Conservation (phyloP, 106 monocot species). For the Agapanthus africanus region DNA sequence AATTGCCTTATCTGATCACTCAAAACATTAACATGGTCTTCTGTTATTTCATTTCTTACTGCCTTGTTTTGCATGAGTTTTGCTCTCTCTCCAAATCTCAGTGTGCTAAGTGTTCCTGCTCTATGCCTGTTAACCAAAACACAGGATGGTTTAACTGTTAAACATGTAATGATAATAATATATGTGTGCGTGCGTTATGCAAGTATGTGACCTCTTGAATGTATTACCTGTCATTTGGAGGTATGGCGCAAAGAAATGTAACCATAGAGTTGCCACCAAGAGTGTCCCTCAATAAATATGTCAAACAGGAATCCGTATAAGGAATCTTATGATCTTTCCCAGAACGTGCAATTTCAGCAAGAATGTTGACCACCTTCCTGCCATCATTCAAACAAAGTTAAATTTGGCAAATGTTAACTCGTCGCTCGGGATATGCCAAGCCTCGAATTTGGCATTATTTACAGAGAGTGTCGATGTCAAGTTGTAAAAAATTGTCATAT, state of each 20-base stretch:
- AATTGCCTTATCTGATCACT: slow-evolving; percentile 90
- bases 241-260: slow-evolving; percentile 72
- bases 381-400: too few relatives aligned
- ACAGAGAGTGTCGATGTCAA: too few relatives aligned
- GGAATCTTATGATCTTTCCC: slow-evolving; percentile 24
- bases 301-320: slow-evolving; percentile 52
- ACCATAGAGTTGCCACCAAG: slow-evolving; percentile 85
- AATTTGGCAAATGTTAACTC: too few relatives aligned
- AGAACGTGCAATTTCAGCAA: slow-evolving; percentile 29
- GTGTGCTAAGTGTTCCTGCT: slow-evolving; percentile 70
- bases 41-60: slow-evolving; percentile 85
- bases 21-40: slow-evolving; percentile 89
- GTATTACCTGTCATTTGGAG: slow-evolving; percentile 63
- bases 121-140: slow-evolving; percentile 32
- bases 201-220: not conserved
- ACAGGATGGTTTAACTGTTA: not conserved
- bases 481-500: too few relatives aligned
- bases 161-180: too few relatives aligned
- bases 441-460: too few relatives aligned
- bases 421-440: too few relatives aligned
- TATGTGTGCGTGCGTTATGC: not conserved
- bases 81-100: slow-evolving; percentile 70
- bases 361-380: slow-evolving; percentile 69
- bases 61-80: slow-evolving; percentile 60
- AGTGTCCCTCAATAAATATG: slow-evolving; percentile 62